Percentiles rank a stretch among this genome's conserved stretches.
phyloP scores from a whole-genome alignment of 495 filamentous ascomycete species.

The Penicillium diatomitis region DNA sequence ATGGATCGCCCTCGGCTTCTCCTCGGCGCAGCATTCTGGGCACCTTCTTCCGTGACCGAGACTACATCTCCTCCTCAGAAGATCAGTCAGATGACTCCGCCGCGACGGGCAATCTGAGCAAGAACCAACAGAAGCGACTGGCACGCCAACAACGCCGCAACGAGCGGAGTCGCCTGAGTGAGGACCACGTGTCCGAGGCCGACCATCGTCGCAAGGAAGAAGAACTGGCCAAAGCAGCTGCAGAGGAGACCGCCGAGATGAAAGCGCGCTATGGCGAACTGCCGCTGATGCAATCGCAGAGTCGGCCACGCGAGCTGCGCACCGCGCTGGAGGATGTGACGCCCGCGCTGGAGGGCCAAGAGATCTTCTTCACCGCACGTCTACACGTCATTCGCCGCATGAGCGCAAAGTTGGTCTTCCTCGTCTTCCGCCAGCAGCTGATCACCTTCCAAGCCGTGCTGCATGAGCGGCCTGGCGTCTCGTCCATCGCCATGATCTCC shows the following conservation, averaged over 20 bases:
- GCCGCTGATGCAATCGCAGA: conserved; percentile 42
- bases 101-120: conserved; percentile 29
- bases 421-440: conserved; percentile 76
- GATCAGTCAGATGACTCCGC: conserved; percentile 40
- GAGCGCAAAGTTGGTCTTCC: conserved; percentile 81
- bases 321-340: conserved; percentile 43
- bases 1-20: conserved; percentile 15
- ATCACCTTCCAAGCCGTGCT: conserved; percentile 68
- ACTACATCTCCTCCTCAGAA: conserved; percentile 35
- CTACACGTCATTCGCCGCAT: conserved; percentile 77
- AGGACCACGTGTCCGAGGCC: conserved; percentile 45
- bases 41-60: conserved; percentile 31
- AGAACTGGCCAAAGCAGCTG: conserved; percentile 30
- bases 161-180: conserved; percentile 38
- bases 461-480: conserved; percentile 44
- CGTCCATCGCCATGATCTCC: conserved; percentile 50
- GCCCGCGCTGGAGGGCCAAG: conserved; percentile 53
- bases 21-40: conserved; percentile 35
- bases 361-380: conserved; percentile 67
- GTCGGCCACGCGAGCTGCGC: conserved; percentile 29
- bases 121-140: conserved; percentile 46
- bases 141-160: conserved; percentile 34
- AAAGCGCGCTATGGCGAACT: conserved; percentile 51
- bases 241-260: conserved; percentile 42
- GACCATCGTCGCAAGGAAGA: conserved; percentile 33